phyloP scores from a whole-genome alignment of 75 land plant genomes.

The Selaginella tamariscina region DNA sequence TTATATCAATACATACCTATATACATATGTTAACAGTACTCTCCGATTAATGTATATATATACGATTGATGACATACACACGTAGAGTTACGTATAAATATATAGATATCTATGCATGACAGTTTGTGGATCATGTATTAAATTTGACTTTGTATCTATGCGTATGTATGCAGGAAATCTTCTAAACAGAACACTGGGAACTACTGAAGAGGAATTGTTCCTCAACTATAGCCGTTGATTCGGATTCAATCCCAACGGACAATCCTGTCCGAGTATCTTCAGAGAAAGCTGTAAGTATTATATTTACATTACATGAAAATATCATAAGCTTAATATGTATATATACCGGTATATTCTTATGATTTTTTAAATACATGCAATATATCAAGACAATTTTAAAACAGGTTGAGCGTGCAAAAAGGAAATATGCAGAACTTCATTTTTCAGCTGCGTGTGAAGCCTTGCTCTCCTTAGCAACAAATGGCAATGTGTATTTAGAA shows the following conservation, averaged over 20 bases:
- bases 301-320: no score
- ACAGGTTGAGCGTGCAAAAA: constrained; percentile 55
- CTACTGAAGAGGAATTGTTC: constrained; percentile 84
- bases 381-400: background rate
- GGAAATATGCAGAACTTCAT: constrained; percentile 41
- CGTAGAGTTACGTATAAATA: no score
- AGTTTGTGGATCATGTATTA: no score
- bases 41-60: background rate
- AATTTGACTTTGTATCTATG: no score
- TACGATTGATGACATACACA: no score
- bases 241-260: constrained; percentile 45
- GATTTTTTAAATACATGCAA: background rate
- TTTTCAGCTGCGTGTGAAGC: constrained; percentile 79
- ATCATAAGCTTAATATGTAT: no score
- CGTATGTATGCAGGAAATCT: constrained; percentile 55
- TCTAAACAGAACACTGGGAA: constrained; percentile 92
- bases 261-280: constrained; percentile 46
- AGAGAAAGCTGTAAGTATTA: constrained; percentile 41
- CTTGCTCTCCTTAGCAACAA: constrained; percentile 61
- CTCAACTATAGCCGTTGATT: constrained; percentile 62
- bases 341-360: no score
- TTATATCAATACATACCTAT: no score
- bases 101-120: no score
- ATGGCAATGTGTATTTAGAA: constrained; percentile 85
- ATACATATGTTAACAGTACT: background rate